Evolutionary conservation across 2,329 filamentous ascomycete species (phyloP).

Genomic region (Malbranchea zuffiana): DNA sequence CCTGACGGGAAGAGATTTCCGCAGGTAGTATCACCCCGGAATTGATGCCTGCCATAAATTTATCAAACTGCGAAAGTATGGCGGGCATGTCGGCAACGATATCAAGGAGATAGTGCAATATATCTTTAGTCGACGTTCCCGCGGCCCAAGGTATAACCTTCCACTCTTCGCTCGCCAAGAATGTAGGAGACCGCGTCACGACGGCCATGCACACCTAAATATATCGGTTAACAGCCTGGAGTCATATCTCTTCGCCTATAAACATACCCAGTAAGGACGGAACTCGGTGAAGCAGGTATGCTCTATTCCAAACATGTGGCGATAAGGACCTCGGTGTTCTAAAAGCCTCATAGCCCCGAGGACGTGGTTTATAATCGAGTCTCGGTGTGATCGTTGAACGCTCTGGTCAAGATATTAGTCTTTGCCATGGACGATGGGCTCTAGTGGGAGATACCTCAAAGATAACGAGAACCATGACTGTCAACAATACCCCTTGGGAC

Average conservation of each 20-base stretch:
- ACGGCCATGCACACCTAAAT: slow-evolving; percentile 23
- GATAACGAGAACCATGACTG: slow-evolving; percentile 29
- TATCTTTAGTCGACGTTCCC: slow-evolving; percentile 27
- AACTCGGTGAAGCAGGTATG: slow-evolving; percentile 31
- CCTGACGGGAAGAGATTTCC: slow-evolving; percentile 25
- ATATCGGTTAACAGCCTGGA: no score
- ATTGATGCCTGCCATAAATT: slow-evolving; percentile 19
- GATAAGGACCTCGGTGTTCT: slow-evolving; percentile 31
- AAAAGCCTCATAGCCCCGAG: slow-evolving; percentile 28
- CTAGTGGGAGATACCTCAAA: slow-evolving; percentile 23
- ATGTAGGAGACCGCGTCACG: slow-evolving; percentile 24
- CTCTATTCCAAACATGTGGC: slow-evolving; percentile 31
- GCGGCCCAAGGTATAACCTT: slow-evolving; percentile 31
- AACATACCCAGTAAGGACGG: slow-evolving; percentile 30
- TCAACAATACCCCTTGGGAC: slow-evolving; percentile 30
- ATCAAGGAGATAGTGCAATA: slow-evolving; percentile 29
- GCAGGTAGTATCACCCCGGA: slow-evolving; percentile 20
- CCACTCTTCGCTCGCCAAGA: slow-evolving; percentile 29
- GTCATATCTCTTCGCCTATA: no score
- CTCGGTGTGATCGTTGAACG: slow-evolving; percentile 28
- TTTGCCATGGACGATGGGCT: background rate
- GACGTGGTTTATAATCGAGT: slow-evolving; percentile 25
- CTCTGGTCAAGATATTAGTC: slow-evolving; percentile 17
- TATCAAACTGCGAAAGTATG: slow-evolving; percentile 24
- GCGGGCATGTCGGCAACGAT: slow-evolving; percentile 27